Evolutionary conservation across 345 rosid genomes (phyloP).

Genomic region (Abelmoschus esculentus): DNA sequence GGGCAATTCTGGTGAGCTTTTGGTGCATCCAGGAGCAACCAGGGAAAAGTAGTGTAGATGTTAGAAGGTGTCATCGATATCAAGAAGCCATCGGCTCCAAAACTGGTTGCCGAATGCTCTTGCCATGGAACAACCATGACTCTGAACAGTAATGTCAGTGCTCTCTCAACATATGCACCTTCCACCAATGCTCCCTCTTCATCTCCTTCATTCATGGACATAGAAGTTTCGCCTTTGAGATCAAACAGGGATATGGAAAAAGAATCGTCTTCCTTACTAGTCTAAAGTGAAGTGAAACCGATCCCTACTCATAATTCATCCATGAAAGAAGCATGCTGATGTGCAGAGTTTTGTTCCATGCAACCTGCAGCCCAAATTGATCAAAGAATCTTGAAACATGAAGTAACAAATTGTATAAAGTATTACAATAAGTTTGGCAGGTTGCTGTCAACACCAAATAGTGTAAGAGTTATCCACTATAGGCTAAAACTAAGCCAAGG

Average conservation of each 20-base stretch:
- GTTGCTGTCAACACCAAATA: neutral
- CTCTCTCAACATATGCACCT: constrained; percentile 35
- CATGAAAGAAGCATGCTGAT: neutral
- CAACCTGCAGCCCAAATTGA: neutral
- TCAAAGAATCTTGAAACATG: neutral
- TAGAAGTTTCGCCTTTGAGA: constrained; percentile 32
- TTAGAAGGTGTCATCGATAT: constrained; percentile 44
- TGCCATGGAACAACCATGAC: constrained; percentile 27
- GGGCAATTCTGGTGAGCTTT: constrained; percentile 43
- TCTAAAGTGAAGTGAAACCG: constrained; percentile 5
- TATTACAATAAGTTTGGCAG: neutral
- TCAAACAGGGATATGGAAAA: constrained; percentile 30
- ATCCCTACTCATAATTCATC: neutral
- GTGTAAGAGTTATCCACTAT: no score
- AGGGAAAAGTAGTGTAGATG: constrained; percentile 59
- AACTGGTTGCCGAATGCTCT: constrained; percentile 22
- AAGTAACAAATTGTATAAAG: neutral
- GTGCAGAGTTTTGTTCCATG: neutral
- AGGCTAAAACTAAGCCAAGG: no score
- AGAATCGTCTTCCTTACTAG: constrained; percentile 25
- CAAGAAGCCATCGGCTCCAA: constrained; percentile 42
- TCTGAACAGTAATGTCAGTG: constrained; percentile 29
- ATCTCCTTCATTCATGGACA: constrained; percentile 36
- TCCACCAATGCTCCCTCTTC: constrained; percentile 42
- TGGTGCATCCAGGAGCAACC: constrained; percentile 68